These are phyloP conservation scores for Brasenia schreberi DNA, from an alignment of 164 flowering plant genomes.

Conservation along the genomic window DNA sequence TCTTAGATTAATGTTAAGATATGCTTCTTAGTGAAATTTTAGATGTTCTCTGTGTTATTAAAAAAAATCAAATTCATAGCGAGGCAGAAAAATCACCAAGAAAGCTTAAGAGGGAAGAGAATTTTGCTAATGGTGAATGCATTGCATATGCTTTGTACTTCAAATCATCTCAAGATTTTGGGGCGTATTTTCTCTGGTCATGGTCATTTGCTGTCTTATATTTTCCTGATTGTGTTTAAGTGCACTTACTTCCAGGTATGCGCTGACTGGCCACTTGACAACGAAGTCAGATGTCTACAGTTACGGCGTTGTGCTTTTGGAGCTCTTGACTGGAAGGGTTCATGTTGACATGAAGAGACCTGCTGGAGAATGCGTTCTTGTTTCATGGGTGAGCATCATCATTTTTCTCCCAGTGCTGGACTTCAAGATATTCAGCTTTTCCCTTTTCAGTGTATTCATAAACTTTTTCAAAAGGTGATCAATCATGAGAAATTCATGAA, in stretches of 20 bases:
- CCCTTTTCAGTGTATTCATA: neutral
- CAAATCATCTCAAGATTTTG: no score
- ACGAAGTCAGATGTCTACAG: constrained; percentile 97
- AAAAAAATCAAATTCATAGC: no score
- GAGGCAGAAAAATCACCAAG: no score
- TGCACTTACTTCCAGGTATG: constrained; percentile 46
- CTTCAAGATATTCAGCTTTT: neutral
- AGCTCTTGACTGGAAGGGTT: constrained; percentile 88
- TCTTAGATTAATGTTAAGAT: no score
- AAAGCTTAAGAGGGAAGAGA: no score
- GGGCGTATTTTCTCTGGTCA: no score
- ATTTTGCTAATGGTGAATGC: no score
- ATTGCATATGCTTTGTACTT: no score
- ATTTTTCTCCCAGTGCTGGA: neutral
- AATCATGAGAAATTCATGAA: neutral
- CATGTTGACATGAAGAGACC: constrained; percentile 86
- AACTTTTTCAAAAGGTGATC: neutral
- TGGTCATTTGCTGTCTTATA: no score
- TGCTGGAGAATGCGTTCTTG: constrained; percentile 82
- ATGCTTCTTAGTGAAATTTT: no score
- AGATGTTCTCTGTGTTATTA: no score
- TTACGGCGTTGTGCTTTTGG: constrained; percentile 95
- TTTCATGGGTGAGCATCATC: constrained; percentile 59
- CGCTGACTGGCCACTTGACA: constrained; percentile 90
- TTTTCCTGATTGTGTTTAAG: neutral